phyloP scores from a whole-genome alignment of 176 grass and related monocot species.

The Phyllostachys edulis region DNA sequence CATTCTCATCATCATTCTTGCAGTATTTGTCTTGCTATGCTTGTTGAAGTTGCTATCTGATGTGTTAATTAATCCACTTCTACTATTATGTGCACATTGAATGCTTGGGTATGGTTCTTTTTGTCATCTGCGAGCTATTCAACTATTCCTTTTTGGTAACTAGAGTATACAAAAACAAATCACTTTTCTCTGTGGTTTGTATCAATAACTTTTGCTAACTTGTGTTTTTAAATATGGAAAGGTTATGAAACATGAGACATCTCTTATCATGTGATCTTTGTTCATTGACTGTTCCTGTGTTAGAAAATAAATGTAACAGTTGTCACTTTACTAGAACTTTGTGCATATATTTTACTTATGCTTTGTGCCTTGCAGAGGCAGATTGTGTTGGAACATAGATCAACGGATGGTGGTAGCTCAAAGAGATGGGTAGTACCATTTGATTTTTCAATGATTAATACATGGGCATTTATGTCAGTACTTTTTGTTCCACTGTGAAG shows the following conservation, averaged over 20 bases:
- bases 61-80: too few species aligned
- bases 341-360: not conserved
- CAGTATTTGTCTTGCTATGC: too few species aligned
- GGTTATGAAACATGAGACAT: conserved; percentile 35
- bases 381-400: conserved; percentile 32
- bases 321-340: not conserved
- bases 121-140: not conserved
- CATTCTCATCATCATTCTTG: too few species aligned
- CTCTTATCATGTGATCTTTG: not conserved
- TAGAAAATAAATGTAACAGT: not conserved
- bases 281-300: not conserved
- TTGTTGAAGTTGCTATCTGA: too few species aligned
- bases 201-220: not conserved
- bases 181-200: not conserved
- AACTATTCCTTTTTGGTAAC: not conserved
- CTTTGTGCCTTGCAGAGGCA: conserved; percentile 37
- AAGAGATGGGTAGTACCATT: conserved; percentile 60
- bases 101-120: too few species aligned
- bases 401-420: conserved; percentile 34
- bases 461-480: not conserved
- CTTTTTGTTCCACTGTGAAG: conserved; percentile 37
- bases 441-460: conserved; percentile 10
- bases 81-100: too few species aligned
- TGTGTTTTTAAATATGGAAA: conserved; percentile 12
- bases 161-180: not conserved